These are phyloP conservation scores for Scheffersomyces lignicola DNA, from an alignment of 1,139 yeast genomes.

Conservation along the genomic window DNA sequence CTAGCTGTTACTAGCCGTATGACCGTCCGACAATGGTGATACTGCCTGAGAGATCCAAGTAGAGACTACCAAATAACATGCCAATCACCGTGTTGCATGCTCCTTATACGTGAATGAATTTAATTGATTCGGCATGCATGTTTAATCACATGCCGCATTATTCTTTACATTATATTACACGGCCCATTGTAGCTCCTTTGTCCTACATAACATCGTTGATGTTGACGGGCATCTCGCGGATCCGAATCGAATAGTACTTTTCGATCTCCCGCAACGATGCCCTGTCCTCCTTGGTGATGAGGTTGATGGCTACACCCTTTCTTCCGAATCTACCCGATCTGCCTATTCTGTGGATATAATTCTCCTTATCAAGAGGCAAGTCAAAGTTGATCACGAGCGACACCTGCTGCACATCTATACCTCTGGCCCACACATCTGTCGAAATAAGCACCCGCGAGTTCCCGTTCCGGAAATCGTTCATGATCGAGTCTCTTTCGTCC, in stretches of 20 bases:
- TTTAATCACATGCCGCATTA: too few relatives aligned
- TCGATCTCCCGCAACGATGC: slow-evolving; percentile 68
- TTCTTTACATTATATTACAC: too few relatives aligned
- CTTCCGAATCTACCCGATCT: slow-evolving; percentile 95
- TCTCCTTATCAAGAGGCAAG: slow-evolving; percentile 80
- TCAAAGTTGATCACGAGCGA: slow-evolving; percentile 92
- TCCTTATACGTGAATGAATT: too few relatives aligned
- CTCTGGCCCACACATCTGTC: slow-evolving; percentile 98
- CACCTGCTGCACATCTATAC: slow-evolving; percentile 97
- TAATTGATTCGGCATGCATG: too few relatives aligned
- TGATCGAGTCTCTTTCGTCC: slow-evolving; percentile 82
- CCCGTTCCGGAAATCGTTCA: slow-evolving; percentile 83
- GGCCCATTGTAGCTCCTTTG: too few relatives aligned
- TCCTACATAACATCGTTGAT: slow-evolving; percentile 48
- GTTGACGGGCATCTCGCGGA: slow-evolving; percentile 87
- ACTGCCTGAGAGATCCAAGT: too few relatives aligned
- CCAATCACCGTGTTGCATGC: too few relatives aligned
- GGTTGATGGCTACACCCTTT: slow-evolving; percentile 91
- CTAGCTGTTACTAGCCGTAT: too few relatives aligned
- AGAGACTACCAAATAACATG: too few relatives aligned
- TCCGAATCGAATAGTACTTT: slow-evolving; percentile 71
- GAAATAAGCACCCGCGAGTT: slow-evolving; percentile 83
- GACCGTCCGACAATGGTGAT: too few relatives aligned
- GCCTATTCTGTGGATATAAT: slow-evolving; percentile 92
- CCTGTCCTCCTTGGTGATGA: slow-evolving; percentile 71